Base-by-base conservation (phyloP, 1,139 yeast genomes). In the Sugiyamaella paludigena region DNA sequence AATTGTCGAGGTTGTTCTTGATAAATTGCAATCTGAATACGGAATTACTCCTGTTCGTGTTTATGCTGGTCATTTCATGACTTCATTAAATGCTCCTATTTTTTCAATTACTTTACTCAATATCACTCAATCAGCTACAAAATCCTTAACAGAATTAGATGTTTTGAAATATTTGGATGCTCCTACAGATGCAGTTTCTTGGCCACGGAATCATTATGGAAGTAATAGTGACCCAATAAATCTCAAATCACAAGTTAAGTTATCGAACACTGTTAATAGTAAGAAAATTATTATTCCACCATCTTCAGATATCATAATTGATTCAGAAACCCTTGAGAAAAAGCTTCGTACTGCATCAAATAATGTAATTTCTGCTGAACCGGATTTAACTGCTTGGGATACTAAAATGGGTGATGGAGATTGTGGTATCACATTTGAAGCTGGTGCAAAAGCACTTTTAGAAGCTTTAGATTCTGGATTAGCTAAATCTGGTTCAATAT, bases 321-420 rank as follows among this genome's bases (percentile, higher is more conserved):
- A 72, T 50, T 68, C 74, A 2, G 55, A 54, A 7, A 37, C 55
- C 1, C 63, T 75, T 34, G 64, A 66, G 34, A 47, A 56, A 11
- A 62, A 69, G 4, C 60, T 76, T 45, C 61, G 63, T 19, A 62
- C 65, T 15, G 79, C 73, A 1, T 68, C 76, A 13, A 58, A 67
- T 13, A 69, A 66, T 24, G 67, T 76, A 34, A 71, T 76, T 43
- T 65, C 64, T 9, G 69, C 63, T 37, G 80, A 76, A 54, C 79
- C 79, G 1, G 68, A 71, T 19, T 65, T 76, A 45, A 76, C 80
- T 9, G 71, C 68, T 45, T 76, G 77, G 73, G 80, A 76, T 55
- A 76, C 79, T 9, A 68, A 68, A 45, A 74, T 75, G 67, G 80
- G 80, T 12, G 80, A 76, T 56, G 80, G 80, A 26, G 80, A 76